Percentiles rank a stretch among this genome's conserved stretches.
Conservation (phyloP, 2,329 filamentous ascomycete species). For the Pyrenophora graminea region DNA sequence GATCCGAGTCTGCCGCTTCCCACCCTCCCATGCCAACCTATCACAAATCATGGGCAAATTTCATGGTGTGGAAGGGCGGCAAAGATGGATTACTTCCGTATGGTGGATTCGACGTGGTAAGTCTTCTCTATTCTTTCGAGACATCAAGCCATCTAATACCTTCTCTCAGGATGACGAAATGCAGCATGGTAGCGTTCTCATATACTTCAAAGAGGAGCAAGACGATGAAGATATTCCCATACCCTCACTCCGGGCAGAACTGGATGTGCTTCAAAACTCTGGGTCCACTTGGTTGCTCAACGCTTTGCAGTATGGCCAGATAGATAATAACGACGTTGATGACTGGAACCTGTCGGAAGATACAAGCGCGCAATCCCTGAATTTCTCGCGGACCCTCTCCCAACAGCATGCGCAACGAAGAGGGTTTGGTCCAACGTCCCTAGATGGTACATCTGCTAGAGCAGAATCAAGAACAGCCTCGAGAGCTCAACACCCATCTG, state of each 20-base stretch:
- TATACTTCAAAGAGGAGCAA: constrained; percentile 49
- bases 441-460: constrained; percentile 24
- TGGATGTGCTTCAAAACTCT: constrained; percentile 42
- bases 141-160: background rate
- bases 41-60: constrained; percentile 42
- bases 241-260: constrained; percentile 43
- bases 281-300: constrained; percentile 46
- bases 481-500: constrained; percentile 20
- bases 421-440: constrained; percentile 34
- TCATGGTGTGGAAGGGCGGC: constrained; percentile 43
- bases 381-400: constrained; percentile 21
- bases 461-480: constrained; percentile 21
- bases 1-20: constrained; percentile 32
- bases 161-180: constrained; percentile 43
- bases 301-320: constrained; percentile 41
- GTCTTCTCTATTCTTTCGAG: constrained; percentile 13
- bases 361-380: constrained; percentile 23
- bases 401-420: constrained; percentile 24
- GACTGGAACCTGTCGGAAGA: constrained; percentile 35
- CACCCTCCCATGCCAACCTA: constrained; percentile 17
- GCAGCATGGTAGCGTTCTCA: constrained; percentile 44
- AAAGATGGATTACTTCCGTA: constrained; percentile 40
- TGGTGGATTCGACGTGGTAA: constrained; percentile 44
- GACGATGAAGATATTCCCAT: constrained; percentile 40
- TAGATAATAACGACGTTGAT: constrained; percentile 42